A percentile compares a stretch with the other conserved stretches of the same genome.
phyloP scores from a whole-genome alignment of 805 yeast species.

The Cyberlindnera mycetangii region DNA sequence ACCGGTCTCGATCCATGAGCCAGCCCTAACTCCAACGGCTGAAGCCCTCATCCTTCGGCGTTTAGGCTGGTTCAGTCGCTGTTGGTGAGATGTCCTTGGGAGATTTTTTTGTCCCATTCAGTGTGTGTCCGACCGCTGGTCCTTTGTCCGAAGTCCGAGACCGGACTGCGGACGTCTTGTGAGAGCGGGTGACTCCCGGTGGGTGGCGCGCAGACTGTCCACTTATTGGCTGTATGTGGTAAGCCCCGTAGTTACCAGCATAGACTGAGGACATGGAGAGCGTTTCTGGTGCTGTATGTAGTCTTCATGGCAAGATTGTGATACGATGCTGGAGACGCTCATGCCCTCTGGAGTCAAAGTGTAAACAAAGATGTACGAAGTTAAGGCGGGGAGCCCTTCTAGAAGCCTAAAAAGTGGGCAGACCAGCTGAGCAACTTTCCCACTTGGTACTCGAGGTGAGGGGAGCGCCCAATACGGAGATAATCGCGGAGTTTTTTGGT shows the following conservation, averaged over 20 bases:
- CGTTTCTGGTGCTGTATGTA: neutral
- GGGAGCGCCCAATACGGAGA: neutral
- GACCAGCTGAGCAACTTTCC: conserved; percentile 1
- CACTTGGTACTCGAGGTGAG: neutral
- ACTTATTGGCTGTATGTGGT: neutral
- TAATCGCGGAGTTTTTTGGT: neutral
- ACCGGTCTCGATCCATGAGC: too few relatives aligned
- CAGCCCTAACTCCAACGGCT: neutral
- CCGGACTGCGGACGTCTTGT: conserved; percentile 4
- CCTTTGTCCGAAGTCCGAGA: conserved; percentile 1
- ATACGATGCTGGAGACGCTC: conserved; percentile 3
- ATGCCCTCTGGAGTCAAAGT: neutral
- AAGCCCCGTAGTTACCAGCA: neutral
- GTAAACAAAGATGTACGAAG: conserved; percentile 6
- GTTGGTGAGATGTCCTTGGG: neutral
- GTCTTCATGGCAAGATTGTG: neutral
- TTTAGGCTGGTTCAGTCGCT: neutral
- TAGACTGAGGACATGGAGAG: neutral
- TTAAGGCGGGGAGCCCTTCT: neutral
- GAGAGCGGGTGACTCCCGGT: neutral
- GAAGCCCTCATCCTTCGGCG: conserved; percentile 1
- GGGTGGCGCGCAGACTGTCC: neutral
- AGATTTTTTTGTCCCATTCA: neutral
- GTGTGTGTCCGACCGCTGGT: neutral
- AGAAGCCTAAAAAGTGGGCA: neutral